Evolutionary conservation across 257 asterid genomes (phyloP).

Genomic region (Lycium barbarum): DNA sequence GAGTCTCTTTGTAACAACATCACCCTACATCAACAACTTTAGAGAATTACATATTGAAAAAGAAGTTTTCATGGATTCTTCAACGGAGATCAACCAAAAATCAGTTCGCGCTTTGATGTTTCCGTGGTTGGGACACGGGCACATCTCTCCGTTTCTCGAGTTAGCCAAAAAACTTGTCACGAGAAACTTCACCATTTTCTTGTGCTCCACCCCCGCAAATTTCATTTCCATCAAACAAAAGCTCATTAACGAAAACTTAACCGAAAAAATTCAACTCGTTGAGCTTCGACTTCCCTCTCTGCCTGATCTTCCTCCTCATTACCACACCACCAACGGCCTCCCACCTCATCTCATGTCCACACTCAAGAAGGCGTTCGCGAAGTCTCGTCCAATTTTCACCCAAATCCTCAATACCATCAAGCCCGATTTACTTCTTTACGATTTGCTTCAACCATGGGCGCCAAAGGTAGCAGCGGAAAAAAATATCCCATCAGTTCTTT

Average conservation of each 20-base stretch:
- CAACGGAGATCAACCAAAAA: not conserved
- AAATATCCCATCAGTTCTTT: conserved; percentile 40
- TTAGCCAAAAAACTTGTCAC: conserved; percentile 33
- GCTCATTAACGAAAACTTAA: not conserved
- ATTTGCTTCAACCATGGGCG: conserved; percentile 39
- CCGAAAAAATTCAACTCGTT: conserved; percentile 14
- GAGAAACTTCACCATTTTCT: conserved; percentile 33
- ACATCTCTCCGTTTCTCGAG: conserved; percentile 40
- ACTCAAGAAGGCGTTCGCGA: conserved; percentile 28
- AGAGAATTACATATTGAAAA: not conserved
- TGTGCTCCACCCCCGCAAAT: conserved; percentile 35
- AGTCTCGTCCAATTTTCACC: conserved; percentile 30
- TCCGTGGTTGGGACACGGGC: conserved; percentile 49
- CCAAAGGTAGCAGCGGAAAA: conserved; percentile 31
- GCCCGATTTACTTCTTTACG: conserved; percentile 42
- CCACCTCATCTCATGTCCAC: conserved; percentile 38
- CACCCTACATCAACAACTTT: not conserved
- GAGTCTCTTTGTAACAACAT: not conserved
- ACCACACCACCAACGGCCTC: conserved; percentile 47
- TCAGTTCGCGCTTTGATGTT: conserved; percentile 18
- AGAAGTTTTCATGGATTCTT: not conserved
- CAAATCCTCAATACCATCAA: conserved; percentile 11
- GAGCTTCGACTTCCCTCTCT: conserved; percentile 37
- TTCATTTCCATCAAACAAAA: conserved; percentile 33
- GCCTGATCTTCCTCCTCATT: conserved; percentile 43